A percentile compares a stretch with the other conserved stretches of the same genome.
Evolutionary conservation across 2,329 filamentous ascomycete species (phyloP).

Genomic region (Lachnum nothofagi): DNA sequence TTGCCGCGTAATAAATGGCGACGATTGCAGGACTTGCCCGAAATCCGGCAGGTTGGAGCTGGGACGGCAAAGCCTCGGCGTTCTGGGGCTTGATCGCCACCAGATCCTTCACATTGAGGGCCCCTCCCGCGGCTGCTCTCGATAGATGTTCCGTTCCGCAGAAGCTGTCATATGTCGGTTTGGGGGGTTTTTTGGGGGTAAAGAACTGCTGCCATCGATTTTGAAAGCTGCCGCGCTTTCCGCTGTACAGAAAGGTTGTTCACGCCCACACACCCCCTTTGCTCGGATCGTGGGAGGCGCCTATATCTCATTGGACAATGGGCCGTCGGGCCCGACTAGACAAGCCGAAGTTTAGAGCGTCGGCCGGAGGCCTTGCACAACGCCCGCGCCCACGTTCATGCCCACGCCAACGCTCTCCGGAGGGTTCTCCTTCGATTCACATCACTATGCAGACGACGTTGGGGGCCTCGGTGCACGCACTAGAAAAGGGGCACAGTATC

Average conservation of each 20-base stretch:
- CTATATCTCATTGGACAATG: constrained; percentile 15
- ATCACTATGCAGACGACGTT: too few relatives aligned
- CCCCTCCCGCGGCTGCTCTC: too few relatives aligned
- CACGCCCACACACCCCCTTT: not conserved
- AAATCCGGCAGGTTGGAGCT: not conserved
- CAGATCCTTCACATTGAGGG: too few relatives aligned
- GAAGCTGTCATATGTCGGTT: too few relatives aligned
- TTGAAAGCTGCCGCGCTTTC: not conserved
- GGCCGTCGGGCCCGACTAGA: constrained; percentile 10
- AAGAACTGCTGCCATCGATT: not conserved
- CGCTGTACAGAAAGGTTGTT: too few relatives aligned
- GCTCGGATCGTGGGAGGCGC: too few relatives aligned
- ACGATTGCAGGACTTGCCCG: not conserved
- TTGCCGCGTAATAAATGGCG: not conserved
- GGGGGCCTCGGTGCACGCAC: too few relatives aligned
- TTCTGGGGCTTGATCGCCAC: too few relatives aligned
- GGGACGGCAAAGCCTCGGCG: not conserved
- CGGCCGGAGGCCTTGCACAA: constrained; percentile 2
- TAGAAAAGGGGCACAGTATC: too few relatives aligned
- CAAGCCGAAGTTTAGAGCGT: not conserved
- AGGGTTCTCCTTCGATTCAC: too few relatives aligned
- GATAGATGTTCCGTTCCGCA: too few relatives aligned
- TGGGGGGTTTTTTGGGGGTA: too few relatives aligned
- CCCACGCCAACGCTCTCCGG: not conserved
- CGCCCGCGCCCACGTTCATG: not conserved